Evolutionary conservation across 257 asterid genomes (phyloP), one percentile per base, ranked within the genome.

Genomic region (Paraleonurus japonicus): DNA sequence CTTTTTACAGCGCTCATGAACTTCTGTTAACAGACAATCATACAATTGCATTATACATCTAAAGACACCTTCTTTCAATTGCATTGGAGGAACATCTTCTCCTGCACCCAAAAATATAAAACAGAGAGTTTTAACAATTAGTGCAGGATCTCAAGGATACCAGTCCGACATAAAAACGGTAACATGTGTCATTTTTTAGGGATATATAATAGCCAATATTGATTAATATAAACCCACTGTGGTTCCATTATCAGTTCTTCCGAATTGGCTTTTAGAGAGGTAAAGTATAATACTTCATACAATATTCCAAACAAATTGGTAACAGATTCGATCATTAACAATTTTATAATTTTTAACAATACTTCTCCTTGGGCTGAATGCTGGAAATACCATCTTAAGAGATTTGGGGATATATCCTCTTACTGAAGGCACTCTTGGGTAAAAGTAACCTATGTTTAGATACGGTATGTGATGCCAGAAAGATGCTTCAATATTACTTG

Each of bases 41-140:
- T 81, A 95, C 81, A 95, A 72, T 70, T 95, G 99, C 92, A 92
- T 84, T 77, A 95, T 87, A 82, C 99, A 95, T 80, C 99, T 83
- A 76, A 91, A 92, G 75, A 95, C 98, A 65, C 98, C 92, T 81
- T 95, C 99, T 84, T 87, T 92, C 89, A 95, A 85, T 83, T 92
- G 99, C 97, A 95, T 92, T 20, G 99, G 98, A 35, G 99, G 98
- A 73, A 89, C 82, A 75, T 95, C 99, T 82, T 94, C 99, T 54
- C 99, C 98, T 95, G 78, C 63, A 64, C 41, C 73, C 72, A 41
- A 53, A 20, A 60, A 20, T 41, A 62, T 15, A 32, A 30, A 54
- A 62, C n/a, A 11, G 23, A 57, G 17, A 43, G 28, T 7, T 51
- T 35, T 12, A 54, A 22, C 50, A 63, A 37, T 50, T 47, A 70